Evolutionary conservation across 768 basidiomycete genomes (phyloP).

Genomic region (Sarcodon aspratus): DNA sequence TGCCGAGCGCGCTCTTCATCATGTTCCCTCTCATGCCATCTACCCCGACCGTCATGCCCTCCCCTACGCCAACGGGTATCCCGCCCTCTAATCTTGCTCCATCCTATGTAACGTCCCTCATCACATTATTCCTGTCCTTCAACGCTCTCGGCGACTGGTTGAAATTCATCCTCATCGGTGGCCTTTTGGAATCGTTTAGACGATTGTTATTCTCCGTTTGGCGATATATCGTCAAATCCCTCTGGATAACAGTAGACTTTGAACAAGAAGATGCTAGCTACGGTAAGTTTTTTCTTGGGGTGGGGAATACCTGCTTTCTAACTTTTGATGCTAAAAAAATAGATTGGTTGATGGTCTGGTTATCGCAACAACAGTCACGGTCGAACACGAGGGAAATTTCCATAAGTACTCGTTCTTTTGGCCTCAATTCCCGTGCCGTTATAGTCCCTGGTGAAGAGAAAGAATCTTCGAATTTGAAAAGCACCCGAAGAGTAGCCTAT

Average conservation of each 20-base stretch:
- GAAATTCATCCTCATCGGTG: conserved; percentile 52
- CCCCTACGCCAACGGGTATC: no score
- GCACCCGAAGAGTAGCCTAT: conserved; percentile 22
- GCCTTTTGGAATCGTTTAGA: conserved; percentile 45
- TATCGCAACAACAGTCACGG: conserved; percentile 53
- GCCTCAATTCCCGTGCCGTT: conserved; percentile 17
- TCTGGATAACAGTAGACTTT: conserved; percentile 55
- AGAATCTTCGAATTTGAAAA: not conserved
- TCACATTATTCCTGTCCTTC: conserved; percentile 37
- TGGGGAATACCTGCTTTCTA: not conserved
- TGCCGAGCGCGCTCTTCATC: no score
- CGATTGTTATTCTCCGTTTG: conserved; percentile 33
- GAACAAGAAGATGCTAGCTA: conserved; percentile 46
- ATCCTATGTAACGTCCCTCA: conserved; percentile 13
- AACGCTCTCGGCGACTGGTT: conserved; percentile 54
- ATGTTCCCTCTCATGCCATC: no score
- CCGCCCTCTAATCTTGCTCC: no score
- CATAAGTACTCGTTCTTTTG: conserved; percentile 27
- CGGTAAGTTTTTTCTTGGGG: conserved; percentile 25
- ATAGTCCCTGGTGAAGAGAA: not conserved
- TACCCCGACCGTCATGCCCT: no score
- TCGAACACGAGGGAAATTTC: conserved; percentile 37
- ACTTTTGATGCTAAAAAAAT: not conserved
- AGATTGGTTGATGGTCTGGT: conserved; percentile 70
- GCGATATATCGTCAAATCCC: conserved; percentile 30